Percentiles rank a stretch among this genome's conserved stretches.
These are phyloP conservation scores for Bisporella sp. DNA, from an alignment of 2,329 filamentous ascomycete species.

Conservation along the genomic window DNA sequence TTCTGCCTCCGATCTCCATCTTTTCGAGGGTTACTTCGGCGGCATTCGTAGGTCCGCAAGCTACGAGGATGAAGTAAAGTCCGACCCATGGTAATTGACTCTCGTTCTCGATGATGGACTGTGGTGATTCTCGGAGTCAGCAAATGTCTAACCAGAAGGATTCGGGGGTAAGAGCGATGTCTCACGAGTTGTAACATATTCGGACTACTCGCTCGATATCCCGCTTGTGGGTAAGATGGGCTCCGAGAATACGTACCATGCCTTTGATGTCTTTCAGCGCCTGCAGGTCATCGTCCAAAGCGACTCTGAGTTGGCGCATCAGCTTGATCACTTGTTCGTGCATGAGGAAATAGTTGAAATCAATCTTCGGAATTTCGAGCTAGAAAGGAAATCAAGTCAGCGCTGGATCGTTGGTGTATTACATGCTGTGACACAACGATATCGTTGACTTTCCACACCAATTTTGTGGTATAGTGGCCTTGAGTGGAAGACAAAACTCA, in stretches of 20 bases:
- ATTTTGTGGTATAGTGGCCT: neutral
- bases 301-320: neutral
- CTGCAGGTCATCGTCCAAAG: slow-evolving; percentile 2
- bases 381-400: neutral
- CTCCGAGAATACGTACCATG: neutral
- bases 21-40: neutral
- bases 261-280: neutral
- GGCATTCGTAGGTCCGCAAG: neutral
- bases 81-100: neutral
- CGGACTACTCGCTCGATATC: no score
- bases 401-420: neutral
- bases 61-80: neutral
- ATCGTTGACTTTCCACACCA: neutral
- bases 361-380: slow-evolving; percentile 2
- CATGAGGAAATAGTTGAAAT: slow-evolving; percentile 9
- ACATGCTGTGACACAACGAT: no score
- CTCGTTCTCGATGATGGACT: slow-evolving; percentile 2
- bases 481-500: no score
- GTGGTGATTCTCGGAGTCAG: no score
- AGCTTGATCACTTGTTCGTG: slow-evolving; percentile 6
- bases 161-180: no score
- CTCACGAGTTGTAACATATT: no score
- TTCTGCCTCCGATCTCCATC: neutral
- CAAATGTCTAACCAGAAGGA: no score
- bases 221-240: no score